These are phyloP conservation scores for Clavariopsis aquatica DNA, from an alignment of 495 filamentous ascomycete genomes.

Conservation along the genomic window DNA sequence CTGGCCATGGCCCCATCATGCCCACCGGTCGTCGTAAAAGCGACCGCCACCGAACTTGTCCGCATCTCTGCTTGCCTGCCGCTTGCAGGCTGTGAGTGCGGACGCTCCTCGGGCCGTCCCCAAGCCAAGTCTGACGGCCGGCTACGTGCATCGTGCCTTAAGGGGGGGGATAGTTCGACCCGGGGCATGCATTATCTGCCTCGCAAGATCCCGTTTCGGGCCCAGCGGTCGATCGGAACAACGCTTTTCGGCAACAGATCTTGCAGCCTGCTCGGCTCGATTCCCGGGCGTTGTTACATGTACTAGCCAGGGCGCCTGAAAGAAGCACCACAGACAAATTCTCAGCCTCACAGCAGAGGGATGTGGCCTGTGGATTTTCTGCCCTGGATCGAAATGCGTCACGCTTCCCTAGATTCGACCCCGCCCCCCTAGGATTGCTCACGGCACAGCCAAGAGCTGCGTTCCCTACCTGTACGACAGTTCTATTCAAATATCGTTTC, in stretches of 20 bases:
- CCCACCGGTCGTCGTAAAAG: not conserved
- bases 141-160: slow-evolving; percentile 16
- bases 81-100: not conserved
- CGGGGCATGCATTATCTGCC: not conserved
- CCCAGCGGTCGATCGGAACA: slow-evolving; percentile 12
- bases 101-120: slow-evolving; percentile 7
- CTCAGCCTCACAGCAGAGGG: not conserved
- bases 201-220: not conserved
- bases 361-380: not conserved
- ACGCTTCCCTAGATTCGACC: not conserved
- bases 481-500: slow-evolving; percentile 18
- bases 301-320: not conserved
- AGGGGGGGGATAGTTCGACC: too few species aligned
- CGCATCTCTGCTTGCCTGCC: slow-evolving; percentile 3
- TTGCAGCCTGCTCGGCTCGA: slow-evolving; percentile 1
- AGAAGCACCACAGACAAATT: not conserved
- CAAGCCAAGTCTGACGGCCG: slow-evolving; percentile 11
- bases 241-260: not conserved
- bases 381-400: not conserved
- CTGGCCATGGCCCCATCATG: not conserved
- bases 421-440: not conserved
- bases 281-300: slow-evolving; percentile 24
- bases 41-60: slow-evolving; percentile 16
- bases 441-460: not conserved
- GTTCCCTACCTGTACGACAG: slow-evolving; percentile 7